Percentiles rank a stretch among this genome's conserved stretches.
These are phyloP conservation scores for Vararia minispora DNA, from an alignment of 768 basidiomycete species.

Conservation along the genomic window DNA sequence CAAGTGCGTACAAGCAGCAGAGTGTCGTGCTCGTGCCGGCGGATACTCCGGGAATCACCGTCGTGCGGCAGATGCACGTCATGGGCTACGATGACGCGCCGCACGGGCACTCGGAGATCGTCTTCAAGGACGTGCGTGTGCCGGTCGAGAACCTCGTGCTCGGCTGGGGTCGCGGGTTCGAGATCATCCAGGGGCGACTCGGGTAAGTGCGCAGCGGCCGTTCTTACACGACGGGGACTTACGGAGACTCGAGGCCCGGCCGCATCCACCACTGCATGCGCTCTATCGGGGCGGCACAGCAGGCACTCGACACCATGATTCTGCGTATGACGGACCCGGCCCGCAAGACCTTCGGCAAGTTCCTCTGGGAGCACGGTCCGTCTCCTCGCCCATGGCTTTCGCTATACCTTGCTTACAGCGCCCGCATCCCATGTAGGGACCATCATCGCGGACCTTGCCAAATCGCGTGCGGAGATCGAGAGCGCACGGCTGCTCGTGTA, in stretches of 20 bases:
- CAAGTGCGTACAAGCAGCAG: slow-evolving; percentile 70
- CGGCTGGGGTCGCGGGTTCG: slow-evolving; percentile 94
- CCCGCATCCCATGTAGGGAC: slow-evolving; percentile 43
- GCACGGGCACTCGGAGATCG: slow-evolving; percentile 92
- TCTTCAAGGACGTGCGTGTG: slow-evolving; percentile 90
- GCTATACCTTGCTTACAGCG: background rate
- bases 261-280: slow-evolving; percentile 98
- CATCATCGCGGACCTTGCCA: slow-evolving; percentile 83
- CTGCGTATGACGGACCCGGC: slow-evolving; percentile 85
- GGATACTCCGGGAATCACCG: slow-evolving; percentile 72
- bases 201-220: slow-evolving; percentile 56
- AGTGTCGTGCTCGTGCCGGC: slow-evolving; percentile 93
- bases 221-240: background rate
- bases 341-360: slow-evolving; percentile 91
- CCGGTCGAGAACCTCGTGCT: slow-evolving; percentile 73
- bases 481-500: slow-evolving; percentile 77
- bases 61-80: slow-evolving; percentile 88
- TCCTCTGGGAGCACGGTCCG: slow-evolving; percentile 81
- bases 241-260: slow-evolving; percentile 54
- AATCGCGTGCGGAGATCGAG: slow-evolving; percentile 90
- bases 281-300: slow-evolving; percentile 80
- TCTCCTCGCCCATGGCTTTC: slow-evolving; percentile 2
- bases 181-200: slow-evolving; percentile 94
- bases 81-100: slow-evolving; percentile 94
- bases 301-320: slow-evolving; percentile 80